Base-by-base conservation (phyloP, 257 asterid genomes). In the Buddleja alternifolia region DNA sequence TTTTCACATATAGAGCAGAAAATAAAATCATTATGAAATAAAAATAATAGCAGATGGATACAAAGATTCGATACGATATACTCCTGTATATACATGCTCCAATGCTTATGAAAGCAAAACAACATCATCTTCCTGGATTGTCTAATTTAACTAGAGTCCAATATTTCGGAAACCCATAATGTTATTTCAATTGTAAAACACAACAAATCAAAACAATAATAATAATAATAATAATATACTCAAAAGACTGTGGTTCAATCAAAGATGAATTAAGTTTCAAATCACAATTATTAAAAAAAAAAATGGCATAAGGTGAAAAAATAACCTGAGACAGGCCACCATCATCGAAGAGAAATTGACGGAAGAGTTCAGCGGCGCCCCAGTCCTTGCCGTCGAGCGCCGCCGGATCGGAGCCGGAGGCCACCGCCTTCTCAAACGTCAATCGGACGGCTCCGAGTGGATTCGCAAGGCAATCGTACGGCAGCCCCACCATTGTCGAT, bases 381-480 rank as follows among this genome's bases (percentile, higher is more conserved):
- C 96, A 90, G 60, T 93, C 97, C 75, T 74, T 84, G 68, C 93
- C 94, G 41, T 87, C 87, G 14, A 89, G 86, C 2, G 74, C 55
- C 60, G 80, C 74, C 60, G 84, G 77, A 46, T 76, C 77, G 58
- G 81, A 66, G 36, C 79, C 83, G 4, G 88, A 76, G 19, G 86
- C 77, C 74, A 84, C 75, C 53, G 90, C 91, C 85, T 83, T 87
- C 67, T 89, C 93, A 72, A 93, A 90, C 50, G 96, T 84, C 73
- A 75, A 79, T 56, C 96, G 90, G 52, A 93, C 93, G 67, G 94
- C 97, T 77, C 99, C 96, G n/a, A 88, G 88, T 10, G 99, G 97
- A 73, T 93, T 90, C 1, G 87, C 81, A 8, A 93, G 76, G 83
- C 87, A 90, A 76, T 93, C 98, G 71, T 85, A 88, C 67, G 86